Percentiles rank a stretch among this genome's conserved stretches.
Evolutionary conservation across 257 asterid genomes (phyloP).

Genomic region (Nemophila menziesii): DNA sequence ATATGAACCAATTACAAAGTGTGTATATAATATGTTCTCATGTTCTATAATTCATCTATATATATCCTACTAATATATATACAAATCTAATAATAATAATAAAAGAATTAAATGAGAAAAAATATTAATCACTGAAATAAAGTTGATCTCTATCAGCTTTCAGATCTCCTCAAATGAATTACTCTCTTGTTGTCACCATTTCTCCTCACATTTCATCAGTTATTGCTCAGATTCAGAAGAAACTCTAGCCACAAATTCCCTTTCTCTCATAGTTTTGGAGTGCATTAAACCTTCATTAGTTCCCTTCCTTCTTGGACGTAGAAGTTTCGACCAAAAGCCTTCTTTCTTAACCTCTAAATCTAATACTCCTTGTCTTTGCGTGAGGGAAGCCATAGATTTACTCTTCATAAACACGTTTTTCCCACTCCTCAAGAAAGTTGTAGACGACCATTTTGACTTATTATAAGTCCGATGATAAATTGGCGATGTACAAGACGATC

Average conservation of each 20-base stretch:
- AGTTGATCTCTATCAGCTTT: constrained; percentile 1
- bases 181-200: constrained; percentile 4
- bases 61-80: neutral
- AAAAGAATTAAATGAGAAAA: neutral
- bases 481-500: constrained; percentile 44
- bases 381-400: constrained; percentile 37
- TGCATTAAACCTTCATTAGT: constrained; percentile 22
- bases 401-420: constrained; percentile 38
- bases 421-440: constrained; percentile 8
- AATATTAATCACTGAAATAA: neutral
- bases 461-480: constrained; percentile 6
- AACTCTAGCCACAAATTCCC: too few relatives aligned
- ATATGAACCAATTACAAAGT: too few relatives aligned
- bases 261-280: constrained; percentile 37
- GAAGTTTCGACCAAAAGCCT: constrained; percentile 60
- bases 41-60: neutral
- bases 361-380: constrained; percentile 17
- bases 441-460: constrained; percentile 11
- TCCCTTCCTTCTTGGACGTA: constrained; percentile 20
- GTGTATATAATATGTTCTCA: too few relatives aligned
- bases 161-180: constrained; percentile 13
- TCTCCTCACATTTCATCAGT: too few relatives aligned
- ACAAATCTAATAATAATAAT: neutral
- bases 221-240: too few relatives aligned
- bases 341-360: constrained; percentile 20